These are phyloP conservation scores for Cornus kousa DNA, from an alignment of 148 eudicot genomes.

Conservation along the genomic window DNA sequence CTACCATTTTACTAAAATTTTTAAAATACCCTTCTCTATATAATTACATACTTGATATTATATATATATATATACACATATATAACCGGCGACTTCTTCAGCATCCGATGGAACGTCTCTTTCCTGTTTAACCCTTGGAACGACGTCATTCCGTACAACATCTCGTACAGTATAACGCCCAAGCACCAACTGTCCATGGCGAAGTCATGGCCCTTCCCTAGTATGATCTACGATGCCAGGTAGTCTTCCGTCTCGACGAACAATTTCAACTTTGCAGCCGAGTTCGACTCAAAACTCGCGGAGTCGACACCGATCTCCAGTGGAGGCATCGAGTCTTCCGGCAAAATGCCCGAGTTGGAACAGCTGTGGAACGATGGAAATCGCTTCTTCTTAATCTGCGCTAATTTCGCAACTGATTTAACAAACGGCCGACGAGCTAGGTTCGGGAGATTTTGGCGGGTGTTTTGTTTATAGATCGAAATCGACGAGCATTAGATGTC, in stretches of 20 bases:
- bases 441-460: conserved; percentile 36
- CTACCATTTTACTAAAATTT: too few species aligned
- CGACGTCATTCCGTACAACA: conserved; percentile 82
- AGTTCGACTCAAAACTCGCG: conserved; percentile 25
- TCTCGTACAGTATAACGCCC: conserved; percentile 69
- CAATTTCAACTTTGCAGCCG: conserved; percentile 59
- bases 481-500: conserved; percentile 63
- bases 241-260: conserved; percentile 86
- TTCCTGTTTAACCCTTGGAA: conserved; percentile 62
- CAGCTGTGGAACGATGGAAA: conserved; percentile 10
- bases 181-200: conserved; percentile 81
- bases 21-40: too few species aligned
- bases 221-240: conserved; percentile 19
- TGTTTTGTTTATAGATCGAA: conserved; percentile 44
- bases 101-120: conserved; percentile 59
- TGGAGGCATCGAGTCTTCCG: conserved; percentile 29
- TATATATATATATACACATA: too few species aligned
- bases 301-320: conserved; percentile 10
- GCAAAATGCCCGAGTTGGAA: conserved; percentile 50
- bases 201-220: conserved; percentile 70
- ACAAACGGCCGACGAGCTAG: conserved; percentile 7
- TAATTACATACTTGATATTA: too few species aligned
- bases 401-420: conserved; percentile 11
- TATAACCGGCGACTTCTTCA: conserved; percentile 35
- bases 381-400: conserved; percentile 16